A percentile compares a stretch with the other conserved stretches of the same genome.
phyloP scores from a whole-genome alignment of 2,329 filamentous ascomycete species.

The Thelonectria blattea region DNA sequence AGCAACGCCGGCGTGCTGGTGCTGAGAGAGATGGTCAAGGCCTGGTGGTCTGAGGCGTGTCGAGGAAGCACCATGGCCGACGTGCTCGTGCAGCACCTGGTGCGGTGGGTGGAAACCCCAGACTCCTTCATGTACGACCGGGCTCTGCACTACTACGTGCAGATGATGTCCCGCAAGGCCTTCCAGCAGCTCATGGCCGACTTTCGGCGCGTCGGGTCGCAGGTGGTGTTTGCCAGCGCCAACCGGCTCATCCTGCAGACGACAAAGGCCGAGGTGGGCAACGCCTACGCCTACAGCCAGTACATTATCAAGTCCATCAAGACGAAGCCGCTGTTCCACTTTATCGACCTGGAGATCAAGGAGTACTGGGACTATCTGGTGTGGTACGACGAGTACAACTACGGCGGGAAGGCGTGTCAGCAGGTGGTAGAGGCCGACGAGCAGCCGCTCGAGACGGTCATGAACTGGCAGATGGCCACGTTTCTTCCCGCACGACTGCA shows the following conservation, averaged over 20 bases:
- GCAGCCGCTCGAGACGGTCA: constrained; percentile 86
- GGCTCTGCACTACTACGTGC: constrained; percentile 94
- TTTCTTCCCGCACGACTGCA: constrained; percentile 85
- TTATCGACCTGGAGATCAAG: constrained; percentile 94
- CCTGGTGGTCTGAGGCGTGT: constrained; percentile 97
- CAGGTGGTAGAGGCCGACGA: constrained; percentile 76
- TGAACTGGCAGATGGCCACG: constrained; percentile 97
- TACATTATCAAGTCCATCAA: constrained; percentile 99
- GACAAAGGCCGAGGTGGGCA: constrained; percentile 94
- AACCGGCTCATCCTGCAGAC: constrained; percentile 92
- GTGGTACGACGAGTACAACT: constrained; percentile 99
- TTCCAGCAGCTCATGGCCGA: constrained; percentile 97
- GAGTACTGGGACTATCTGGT: constrained; percentile 99
- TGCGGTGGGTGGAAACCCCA: constrained; percentile 95
- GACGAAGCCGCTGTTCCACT: constrained; percentile 93
- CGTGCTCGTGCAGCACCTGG: constrained; percentile 94
- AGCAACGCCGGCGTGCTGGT: constrained; percentile 90
- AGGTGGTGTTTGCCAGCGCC: constrained; percentile 92
- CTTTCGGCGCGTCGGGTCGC: constrained; percentile 92
- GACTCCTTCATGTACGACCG: constrained; percentile 95
- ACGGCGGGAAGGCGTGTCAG: constrained; percentile 89
- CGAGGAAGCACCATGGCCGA: constrained; percentile 93
- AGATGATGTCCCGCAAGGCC: constrained; percentile 97
- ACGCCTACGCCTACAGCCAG: constrained; percentile 94
- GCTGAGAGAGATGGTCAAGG: constrained; percentile 96